Conservation (phyloP, 2,329 filamentous ascomycete genomes). For the Monilinia aucupariae region DNA sequence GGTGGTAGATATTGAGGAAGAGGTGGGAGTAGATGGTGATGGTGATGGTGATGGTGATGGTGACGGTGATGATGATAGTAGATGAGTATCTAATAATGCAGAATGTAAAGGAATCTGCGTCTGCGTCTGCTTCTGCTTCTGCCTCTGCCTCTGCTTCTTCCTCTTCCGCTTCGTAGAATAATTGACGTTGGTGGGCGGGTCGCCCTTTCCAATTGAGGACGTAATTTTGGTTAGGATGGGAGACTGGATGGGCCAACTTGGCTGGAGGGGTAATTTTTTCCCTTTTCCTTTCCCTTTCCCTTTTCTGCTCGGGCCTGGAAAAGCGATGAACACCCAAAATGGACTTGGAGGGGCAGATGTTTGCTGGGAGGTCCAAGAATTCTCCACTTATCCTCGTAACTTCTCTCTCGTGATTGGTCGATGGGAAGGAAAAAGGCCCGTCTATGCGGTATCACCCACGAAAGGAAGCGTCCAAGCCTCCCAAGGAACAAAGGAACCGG, state of each 20-base stretch:
- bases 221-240: slow-evolving; percentile 18
- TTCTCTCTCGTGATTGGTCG: neutral
- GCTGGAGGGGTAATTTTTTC: slow-evolving; percentile 9
- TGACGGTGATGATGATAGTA: slow-evolving; percentile 11
- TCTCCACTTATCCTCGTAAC: neutral
- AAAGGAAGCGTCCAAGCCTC: no score
- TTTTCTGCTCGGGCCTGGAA: no score
- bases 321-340: neutral
- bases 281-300: no score
- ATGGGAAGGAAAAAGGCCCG: slow-evolving; percentile 12
- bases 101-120: no score
- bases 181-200: slow-evolving; percentile 13
- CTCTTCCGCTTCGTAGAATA: neutral
- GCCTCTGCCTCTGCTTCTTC: slow-evolving; percentile 1
- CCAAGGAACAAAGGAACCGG: neutral
- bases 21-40: neutral
- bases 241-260: slow-evolving; percentile 15
- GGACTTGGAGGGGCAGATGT: slow-evolving; percentile 11
- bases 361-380: neutral
- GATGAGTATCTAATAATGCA: slow-evolving; percentile 3
- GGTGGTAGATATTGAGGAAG: neutral
- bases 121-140: no score
- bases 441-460: slow-evolving; percentile 13
- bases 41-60: neutral
- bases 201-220: slow-evolving; percentile 19